Evolutionary conservation across 2,329 filamentous ascomycete species (phyloP).

Genomic region (Cladophialophora psammophila): DNA sequence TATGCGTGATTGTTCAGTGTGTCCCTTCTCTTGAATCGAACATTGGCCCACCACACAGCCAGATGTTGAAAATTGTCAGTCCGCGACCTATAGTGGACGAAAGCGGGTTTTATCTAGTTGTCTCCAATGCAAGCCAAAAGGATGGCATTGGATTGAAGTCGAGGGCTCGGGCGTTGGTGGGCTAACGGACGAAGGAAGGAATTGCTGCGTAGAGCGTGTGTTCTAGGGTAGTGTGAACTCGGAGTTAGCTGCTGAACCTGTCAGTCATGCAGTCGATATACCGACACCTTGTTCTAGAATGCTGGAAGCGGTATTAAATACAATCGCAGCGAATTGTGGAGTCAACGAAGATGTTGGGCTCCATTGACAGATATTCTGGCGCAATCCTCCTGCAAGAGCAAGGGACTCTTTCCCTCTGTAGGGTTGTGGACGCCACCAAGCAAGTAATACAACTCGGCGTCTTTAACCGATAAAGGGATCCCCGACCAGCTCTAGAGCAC

Average conservation of each 20-base stretch:
- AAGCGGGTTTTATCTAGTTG: neutral
- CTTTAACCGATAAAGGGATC: neutral
- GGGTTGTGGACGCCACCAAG: neutral
- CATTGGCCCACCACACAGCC: neutral
- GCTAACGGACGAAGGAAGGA: neutral
- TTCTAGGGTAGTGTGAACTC: neutral
- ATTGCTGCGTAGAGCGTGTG: neutral
- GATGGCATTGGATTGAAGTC: neutral
- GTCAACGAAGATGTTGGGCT: neutral
- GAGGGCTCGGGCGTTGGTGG: neutral
- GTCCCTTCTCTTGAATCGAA: neutral
- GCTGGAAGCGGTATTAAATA: neutral
- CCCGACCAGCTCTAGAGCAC: neutral
- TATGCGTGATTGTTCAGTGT: neutral
- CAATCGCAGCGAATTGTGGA: neutral
- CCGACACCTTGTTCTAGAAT: neutral
- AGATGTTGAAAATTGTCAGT: neutral
- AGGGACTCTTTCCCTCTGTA: neutral
- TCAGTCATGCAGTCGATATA: constrained; percentile 1
- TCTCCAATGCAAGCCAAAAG: neutral
- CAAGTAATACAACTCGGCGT: neutral
- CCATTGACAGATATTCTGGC: neutral
- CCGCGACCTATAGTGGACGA: neutral
- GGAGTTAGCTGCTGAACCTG: neutral
- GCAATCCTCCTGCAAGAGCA: neutral